A percentile compares a stretch with the other conserved stretches of the same genome.
phyloP scores from a whole-genome alignment of 768 basidiomycete species.

The Hygrocybe coccinea region DNA sequence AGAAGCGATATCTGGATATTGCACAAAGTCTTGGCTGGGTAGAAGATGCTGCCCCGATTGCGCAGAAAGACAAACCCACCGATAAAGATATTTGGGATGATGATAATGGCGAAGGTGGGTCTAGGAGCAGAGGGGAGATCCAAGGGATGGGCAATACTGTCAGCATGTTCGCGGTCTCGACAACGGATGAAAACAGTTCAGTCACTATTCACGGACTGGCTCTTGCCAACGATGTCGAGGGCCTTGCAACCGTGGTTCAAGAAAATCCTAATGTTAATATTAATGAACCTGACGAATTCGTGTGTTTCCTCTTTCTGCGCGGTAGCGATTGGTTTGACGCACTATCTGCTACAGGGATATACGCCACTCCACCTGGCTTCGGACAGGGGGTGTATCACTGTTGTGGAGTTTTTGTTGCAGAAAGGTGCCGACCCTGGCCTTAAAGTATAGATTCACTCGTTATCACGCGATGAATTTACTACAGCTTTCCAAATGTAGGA shows the following conservation, averaged over 20 bases:
- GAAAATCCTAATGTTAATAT: constrained; percentile 43
- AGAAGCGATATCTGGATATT: constrained; percentile 62
- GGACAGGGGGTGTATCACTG: constrained; percentile 65
- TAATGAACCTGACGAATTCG: constrained; percentile 67
- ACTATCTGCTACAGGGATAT: constrained; percentile 57
- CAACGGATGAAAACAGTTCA: constrained; percentile 28
- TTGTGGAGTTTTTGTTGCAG: constrained; percentile 54
- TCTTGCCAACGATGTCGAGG: constrained; percentile 48
- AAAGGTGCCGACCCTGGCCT: constrained; percentile 60
- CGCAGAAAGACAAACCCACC: constrained; percentile 1
- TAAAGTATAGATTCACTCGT: constrained; percentile 43
- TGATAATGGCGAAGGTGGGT: constrained; percentile 44
- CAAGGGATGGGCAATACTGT: constrained; percentile 58
- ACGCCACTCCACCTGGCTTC: constrained; percentile 83
- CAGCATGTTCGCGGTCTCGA: constrained; percentile 49
- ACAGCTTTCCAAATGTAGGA: constrained; percentile 41
- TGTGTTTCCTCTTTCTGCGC: constrained; percentile 34
- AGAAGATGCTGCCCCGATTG: constrained; percentile 23
- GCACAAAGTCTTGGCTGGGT: constrained; percentile 69
- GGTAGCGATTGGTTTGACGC: constrained; percentile 3
- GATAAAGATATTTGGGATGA: constrained; percentile 14
- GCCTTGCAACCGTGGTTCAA: constrained; percentile 42
- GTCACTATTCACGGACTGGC: constrained; percentile 57
- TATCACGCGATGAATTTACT: background rate
- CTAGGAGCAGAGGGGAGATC: constrained; percentile 25